phyloP scores from a whole-genome alignment of 495 filamentous ascomycete species.

The Neurospora terricola region DNA sequence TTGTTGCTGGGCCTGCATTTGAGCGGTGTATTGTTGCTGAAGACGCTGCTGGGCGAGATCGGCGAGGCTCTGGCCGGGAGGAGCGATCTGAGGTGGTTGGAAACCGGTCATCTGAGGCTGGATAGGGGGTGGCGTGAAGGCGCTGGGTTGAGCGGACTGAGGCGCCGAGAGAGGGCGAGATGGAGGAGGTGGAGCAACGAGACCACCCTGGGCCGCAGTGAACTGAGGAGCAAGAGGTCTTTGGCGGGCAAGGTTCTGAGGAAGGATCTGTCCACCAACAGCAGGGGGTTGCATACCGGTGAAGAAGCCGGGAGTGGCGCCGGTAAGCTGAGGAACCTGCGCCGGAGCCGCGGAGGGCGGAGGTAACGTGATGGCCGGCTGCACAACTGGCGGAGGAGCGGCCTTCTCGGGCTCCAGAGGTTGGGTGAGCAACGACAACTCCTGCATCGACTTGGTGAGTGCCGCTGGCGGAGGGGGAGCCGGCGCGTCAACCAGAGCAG shows the following conservation, averaged over 20 bases:
- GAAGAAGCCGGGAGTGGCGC: slow-evolving; percentile 41
- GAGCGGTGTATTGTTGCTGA: slow-evolving; percentile 40
- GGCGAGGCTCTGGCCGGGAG: slow-evolving; percentile 65
- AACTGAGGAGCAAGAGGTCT: slow-evolving; percentile 63
- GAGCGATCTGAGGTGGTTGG: slow-evolving; percentile 44
- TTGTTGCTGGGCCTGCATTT: slow-evolving; percentile 21
- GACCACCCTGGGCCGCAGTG: slow-evolving; percentile 46
- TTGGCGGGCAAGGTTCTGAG: slow-evolving; percentile 44
- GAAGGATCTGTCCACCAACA: slow-evolving; percentile 32
- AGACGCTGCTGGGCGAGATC: slow-evolving; percentile 61
- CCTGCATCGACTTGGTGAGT: slow-evolving; percentile 63
- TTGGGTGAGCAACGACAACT: slow-evolving; percentile 64
- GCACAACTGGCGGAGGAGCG: slow-evolving; percentile 36
- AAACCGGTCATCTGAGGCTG: slow-evolving; percentile 82
- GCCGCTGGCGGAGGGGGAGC: slow-evolving; percentile 22
- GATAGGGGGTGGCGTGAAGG: slow-evolving; percentile 62
- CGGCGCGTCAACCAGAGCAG: slow-evolving; percentile 27
- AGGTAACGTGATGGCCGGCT: slow-evolving; percentile 18
- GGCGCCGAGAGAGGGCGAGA: slow-evolving; percentile 81
- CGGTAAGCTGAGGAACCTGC: slow-evolving; percentile 41
- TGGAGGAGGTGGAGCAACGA: slow-evolving; percentile 72
- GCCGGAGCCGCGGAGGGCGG: slow-evolving; percentile 31
- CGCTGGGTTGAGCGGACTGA: slow-evolving; percentile 66
- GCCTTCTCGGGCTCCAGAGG: slow-evolving; percentile 66
- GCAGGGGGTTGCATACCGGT: slow-evolving; percentile 24